These are phyloP conservation scores for Penicillium concentricum DNA, from an alignment of 2,329 filamentous ascomycete species.

Conservation along the genomic window DNA sequence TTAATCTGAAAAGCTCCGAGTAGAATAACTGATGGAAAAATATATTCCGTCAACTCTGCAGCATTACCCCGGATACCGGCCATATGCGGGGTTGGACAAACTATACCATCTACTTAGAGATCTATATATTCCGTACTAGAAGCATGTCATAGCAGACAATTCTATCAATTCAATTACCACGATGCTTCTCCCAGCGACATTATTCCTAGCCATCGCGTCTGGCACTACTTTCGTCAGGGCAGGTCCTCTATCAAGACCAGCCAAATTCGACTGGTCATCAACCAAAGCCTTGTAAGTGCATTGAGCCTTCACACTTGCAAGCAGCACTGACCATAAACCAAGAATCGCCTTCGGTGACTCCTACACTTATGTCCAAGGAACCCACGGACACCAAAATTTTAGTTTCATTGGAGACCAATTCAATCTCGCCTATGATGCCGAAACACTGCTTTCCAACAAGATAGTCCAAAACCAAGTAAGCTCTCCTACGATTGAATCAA, in stretches of 20 bases:
- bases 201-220: background rate
- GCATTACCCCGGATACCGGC: slow-evolving; percentile 11
- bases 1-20: too few relatives aligned
- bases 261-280: slow-evolving; percentile 19
- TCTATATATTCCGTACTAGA: background rate
- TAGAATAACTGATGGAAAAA: slow-evolving; percentile 11
- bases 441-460: slow-evolving; percentile 46
- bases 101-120: background rate
- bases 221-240: background rate
- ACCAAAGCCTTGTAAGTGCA: slow-evolving; percentile 14
- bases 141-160: background rate
- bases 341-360: slow-evolving; percentile 35
- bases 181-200: background rate
- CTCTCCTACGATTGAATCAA: background rate
- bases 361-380: slow-evolving; percentile 53
- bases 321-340: background rate
- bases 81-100: slow-evolving; percentile 15
- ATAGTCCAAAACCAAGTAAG: slow-evolving; percentile 52
- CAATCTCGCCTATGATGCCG: slow-evolving; percentile 47
- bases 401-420: slow-evolving; percentile 56
- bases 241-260: slow-evolving; percentile 4
- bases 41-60: slow-evolving; percentile 2
- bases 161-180: background rate
- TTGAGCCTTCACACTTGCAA: accelerated
- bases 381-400: slow-evolving; percentile 51